These are phyloP conservation scores for Actinomortierella wolfii DNA, from an alignment of 371 early-diverging fungal species.

Conservation along the genomic window DNA sequence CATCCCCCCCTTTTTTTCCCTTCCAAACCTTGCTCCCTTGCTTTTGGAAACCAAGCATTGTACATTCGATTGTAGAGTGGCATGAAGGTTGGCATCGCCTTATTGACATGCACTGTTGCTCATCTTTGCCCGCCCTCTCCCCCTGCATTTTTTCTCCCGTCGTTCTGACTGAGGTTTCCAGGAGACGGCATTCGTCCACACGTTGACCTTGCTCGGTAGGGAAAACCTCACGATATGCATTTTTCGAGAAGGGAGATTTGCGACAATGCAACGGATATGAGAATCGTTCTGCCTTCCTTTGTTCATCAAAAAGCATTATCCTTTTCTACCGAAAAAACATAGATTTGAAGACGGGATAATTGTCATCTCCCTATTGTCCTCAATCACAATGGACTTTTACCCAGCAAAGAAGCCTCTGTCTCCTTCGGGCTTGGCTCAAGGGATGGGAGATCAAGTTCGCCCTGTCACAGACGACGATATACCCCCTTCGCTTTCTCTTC, in stretches of 20 bases:
- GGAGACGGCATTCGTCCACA: constrained; percentile 44
- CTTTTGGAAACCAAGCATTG: neutral
- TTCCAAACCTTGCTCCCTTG: no score
- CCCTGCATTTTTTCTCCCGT: neutral
- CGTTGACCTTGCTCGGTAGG: constrained; percentile 40
- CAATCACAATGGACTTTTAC: constrained; percentile 45
- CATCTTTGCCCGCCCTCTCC: neutral
- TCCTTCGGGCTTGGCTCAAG: constrained; percentile 25
- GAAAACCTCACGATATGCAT: neutral
- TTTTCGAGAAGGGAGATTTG: no score
- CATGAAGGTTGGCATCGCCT: neutral
- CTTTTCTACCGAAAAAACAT: neutral
- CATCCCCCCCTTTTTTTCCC: neutral
- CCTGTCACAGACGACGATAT: neutral
- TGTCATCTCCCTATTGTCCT: constrained; percentile 26
- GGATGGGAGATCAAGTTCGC: neutral
- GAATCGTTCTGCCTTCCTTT: neutral
- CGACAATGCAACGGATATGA: neutral
- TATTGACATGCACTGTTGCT: neutral
- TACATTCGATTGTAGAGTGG: neutral
- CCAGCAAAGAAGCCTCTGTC: constrained; percentile 27
- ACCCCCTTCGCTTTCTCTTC: constrained; percentile 15
- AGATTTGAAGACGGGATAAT: constrained; percentile 46
- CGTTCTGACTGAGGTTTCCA: neutral
- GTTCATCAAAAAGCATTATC: neutral